Conservation (phyloP, 83 land plant species). For the Thuja plicata region DNA sequence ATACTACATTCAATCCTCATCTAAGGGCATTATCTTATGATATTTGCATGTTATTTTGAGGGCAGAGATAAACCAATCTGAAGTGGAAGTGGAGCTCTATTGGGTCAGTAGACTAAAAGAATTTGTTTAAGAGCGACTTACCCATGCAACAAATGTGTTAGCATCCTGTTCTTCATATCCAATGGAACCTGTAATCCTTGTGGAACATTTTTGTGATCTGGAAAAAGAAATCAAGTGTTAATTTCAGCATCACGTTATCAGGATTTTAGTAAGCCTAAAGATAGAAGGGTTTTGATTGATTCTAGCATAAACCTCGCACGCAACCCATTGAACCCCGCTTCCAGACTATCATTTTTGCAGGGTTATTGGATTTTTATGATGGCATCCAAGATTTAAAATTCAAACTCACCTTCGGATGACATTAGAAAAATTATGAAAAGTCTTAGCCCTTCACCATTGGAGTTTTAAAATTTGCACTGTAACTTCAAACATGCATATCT, state of each 20-base stretch:
- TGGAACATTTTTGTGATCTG: slow-evolving; percentile 59
- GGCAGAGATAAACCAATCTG: background rate
- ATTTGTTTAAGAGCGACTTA: slow-evolving; percentile 7
- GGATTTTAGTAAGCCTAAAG: slow-evolving; percentile 11
- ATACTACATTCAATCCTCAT: background rate
- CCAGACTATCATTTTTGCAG: too few relatives aligned
- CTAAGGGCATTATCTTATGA: background rate
- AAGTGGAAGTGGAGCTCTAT: background rate
- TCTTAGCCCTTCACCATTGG: too few relatives aligned
- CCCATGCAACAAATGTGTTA: slow-evolving; percentile 76
- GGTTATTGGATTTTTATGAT: too few relatives aligned
- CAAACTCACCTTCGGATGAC: too few relatives aligned
- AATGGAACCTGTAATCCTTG: slow-evolving; percentile 73
- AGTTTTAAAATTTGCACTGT: too few relatives aligned
- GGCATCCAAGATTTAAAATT: too few relatives aligned
- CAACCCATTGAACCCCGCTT: too few relatives aligned
- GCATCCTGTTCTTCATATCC: slow-evolving; percentile 75
- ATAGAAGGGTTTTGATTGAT: background rate
- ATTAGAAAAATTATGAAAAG: too few relatives aligned
- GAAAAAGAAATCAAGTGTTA: background rate
- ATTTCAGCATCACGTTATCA: background rate
- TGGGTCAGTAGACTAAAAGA: background rate
- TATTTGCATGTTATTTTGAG: background rate
- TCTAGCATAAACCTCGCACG: background rate
- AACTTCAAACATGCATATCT: too few relatives aligned